phyloP scores from a whole-genome alignment of 148 eudicot species.

The Camellia lanceoleosa region DNA sequence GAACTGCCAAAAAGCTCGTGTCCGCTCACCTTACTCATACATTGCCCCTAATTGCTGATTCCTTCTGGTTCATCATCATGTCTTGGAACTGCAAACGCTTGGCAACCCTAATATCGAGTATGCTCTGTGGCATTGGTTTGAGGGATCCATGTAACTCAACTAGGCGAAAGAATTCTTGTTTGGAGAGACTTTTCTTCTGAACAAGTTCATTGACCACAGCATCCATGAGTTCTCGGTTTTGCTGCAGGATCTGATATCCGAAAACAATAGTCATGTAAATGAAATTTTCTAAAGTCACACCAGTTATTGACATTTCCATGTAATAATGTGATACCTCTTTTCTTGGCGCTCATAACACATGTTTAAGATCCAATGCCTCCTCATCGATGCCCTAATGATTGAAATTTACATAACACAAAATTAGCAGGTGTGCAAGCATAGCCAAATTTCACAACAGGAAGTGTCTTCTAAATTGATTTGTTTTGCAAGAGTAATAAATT shows the following conservation, averaged over 20 bases:
- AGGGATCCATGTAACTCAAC: constrained; percentile 70
- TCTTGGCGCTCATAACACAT: constrained; percentile 73
- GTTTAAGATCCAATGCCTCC: constrained; percentile 67
- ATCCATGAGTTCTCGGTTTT: constrained; percentile 68
- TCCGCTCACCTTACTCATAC: constrained; percentile 19
- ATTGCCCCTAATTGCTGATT: constrained; percentile 29
- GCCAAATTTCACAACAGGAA: background rate
- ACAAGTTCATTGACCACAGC: constrained; percentile 60
- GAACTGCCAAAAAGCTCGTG: background rate
- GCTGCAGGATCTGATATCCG: constrained; percentile 49
- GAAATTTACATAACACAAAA: constrained; percentile 5
- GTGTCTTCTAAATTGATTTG: background rate
- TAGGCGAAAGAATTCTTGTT: constrained; percentile 63
- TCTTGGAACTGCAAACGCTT: constrained; percentile 44
- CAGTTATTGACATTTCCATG: background rate
- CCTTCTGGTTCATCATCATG: constrained; percentile 29
- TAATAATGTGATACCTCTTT: constrained; percentile 52
- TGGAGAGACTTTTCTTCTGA: constrained; percentile 58
- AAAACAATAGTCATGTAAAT: constrained; percentile 15
- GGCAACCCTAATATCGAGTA: constrained; percentile 60
- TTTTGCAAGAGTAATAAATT: background rate
- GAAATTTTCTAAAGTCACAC: background rate
- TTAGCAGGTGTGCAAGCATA: background rate
- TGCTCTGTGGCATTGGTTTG: constrained; percentile 56
- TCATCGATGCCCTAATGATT: constrained; percentile 64